Percentiles rank a stretch among this genome's conserved stretches.
phyloP scores from a whole-genome alignment of 1,139 yeast species.

The Kodamaea sp. region DNA sequence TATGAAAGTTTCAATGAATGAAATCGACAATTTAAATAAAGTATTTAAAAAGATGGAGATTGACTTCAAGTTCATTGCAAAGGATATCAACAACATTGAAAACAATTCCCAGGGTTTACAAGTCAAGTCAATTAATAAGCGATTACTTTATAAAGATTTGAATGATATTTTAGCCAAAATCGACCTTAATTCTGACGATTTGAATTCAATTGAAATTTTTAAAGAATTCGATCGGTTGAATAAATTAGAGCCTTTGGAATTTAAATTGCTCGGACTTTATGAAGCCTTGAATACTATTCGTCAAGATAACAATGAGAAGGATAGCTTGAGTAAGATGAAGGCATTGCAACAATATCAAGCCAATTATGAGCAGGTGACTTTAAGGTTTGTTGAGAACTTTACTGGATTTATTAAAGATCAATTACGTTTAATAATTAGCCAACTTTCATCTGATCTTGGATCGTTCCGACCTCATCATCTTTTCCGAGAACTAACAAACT shows the following conservation, averaged over 20 bases:
- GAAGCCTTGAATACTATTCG: constrained; percentile 61
- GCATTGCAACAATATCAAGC: constrained; percentile 69
- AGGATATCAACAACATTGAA: constrained; percentile 70
- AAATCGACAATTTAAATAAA: constrained; percentile 62
- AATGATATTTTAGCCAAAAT: constrained; percentile 66
- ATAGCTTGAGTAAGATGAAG: constrained; percentile 61
- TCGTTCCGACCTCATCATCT: constrained; percentile 23
- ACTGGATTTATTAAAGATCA: constrained; percentile 42
- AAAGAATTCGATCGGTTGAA: constrained; percentile 47
- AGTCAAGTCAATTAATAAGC: constrained; percentile 78
- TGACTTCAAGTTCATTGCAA: constrained; percentile 45
- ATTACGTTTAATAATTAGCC: constrained; percentile 35
- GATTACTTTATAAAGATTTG: constrained; percentile 65
- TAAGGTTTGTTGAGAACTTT: constrained; percentile 50
- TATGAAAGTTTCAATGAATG: constrained; percentile 45
- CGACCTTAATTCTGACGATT: constrained; percentile 55
- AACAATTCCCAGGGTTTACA: constrained; percentile 79
- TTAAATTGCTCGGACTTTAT: constrained; percentile 54
- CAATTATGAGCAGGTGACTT: constrained; percentile 57
- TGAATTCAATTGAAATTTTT: constrained; percentile 46
- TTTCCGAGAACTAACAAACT: constrained; percentile 34
- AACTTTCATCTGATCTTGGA: constrained; percentile 24
- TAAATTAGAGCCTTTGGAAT: constrained; percentile 51
- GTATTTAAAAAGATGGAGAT: constrained; percentile 44
- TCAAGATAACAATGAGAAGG: constrained; percentile 39